These are phyloP conservation scores for Sporothrix brasiliensis DNA, from an alignment of 2,329 filamentous ascomycete genomes.

Conservation along the genomic window DNA sequence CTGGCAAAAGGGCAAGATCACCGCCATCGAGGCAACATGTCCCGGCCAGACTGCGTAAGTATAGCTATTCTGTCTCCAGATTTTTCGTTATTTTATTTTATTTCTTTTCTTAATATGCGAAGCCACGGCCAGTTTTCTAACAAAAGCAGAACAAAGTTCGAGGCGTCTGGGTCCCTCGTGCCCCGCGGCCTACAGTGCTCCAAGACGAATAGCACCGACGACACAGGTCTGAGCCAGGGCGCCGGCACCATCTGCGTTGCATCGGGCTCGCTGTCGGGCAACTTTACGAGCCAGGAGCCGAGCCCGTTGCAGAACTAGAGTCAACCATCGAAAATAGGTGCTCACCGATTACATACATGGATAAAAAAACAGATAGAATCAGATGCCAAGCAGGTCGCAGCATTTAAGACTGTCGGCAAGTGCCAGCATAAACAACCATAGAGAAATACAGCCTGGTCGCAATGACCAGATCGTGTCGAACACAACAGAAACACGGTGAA, in stretches of 20 bases:
- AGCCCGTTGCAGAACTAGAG: constrained; percentile 31
- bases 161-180: constrained; percentile 33
- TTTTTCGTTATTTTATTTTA: background rate
- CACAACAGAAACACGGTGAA: background rate
- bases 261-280: constrained; percentile 11
- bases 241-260: constrained; percentile 31
- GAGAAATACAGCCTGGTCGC: background rate
- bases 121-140: background rate
- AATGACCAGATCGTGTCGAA: no score
- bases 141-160: constrained; percentile 27
- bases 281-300: constrained; percentile 37
- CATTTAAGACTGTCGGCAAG: background rate
- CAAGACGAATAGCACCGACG: constrained; percentile 12
- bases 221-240: constrained; percentile 12
- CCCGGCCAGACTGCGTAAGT: constrained; percentile 37
- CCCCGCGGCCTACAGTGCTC: constrained; percentile 30
- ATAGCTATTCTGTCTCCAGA: no score
- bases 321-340: background rate
- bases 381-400: background rate
- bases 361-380: background rate
- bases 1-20: constrained; percentile 45
- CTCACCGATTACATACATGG: background rate
- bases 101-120: background rate
- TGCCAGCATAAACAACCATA: background rate
- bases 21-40: constrained; percentile 53